A percentile compares a stretch with the other conserved stretches of the same genome.
Evolutionary conservation across 495 filamentous ascomycete species (phyloP).

Genomic region (Daldinia vernicosa): DNA sequence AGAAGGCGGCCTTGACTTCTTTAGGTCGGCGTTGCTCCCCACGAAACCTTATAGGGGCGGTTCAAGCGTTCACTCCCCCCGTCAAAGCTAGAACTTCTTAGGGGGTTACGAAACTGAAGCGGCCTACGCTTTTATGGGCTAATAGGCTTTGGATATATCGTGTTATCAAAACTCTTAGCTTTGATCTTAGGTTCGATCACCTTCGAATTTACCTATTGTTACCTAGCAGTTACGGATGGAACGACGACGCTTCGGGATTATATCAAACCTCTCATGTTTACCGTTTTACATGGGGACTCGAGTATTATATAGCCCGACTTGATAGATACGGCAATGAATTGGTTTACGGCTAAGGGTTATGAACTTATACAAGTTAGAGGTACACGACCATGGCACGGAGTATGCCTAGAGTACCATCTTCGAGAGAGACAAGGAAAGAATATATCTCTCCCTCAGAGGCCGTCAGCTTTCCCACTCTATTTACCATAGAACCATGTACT

Average conservation of each 20-base stretch:
- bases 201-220: not conserved
- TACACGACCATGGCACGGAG: not conserved
- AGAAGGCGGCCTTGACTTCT: not conserved
- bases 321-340: not conserved
- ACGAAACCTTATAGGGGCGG: not conserved
- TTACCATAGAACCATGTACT: not conserved
- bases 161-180: not conserved
- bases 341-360: not conserved
- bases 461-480: not conserved
- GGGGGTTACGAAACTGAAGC: not conserved
- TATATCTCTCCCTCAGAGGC: not conserved
- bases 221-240: too few species aligned
- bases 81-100: not conserved
- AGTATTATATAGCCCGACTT: not conserved
- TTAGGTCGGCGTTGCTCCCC: not conserved
- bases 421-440: not conserved
- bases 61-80: not conserved
- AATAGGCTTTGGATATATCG: not conserved
- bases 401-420: not conserved
- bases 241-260: too few species aligned
- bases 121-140: not conserved
- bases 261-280: too few species aligned
- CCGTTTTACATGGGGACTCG: too few species aligned
- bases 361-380: not conserved
- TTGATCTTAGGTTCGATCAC: not conserved